Base-by-base conservation (phyloP, 2,329 filamentous ascomycete species). In the Leptographium wingfieldii region DNA sequence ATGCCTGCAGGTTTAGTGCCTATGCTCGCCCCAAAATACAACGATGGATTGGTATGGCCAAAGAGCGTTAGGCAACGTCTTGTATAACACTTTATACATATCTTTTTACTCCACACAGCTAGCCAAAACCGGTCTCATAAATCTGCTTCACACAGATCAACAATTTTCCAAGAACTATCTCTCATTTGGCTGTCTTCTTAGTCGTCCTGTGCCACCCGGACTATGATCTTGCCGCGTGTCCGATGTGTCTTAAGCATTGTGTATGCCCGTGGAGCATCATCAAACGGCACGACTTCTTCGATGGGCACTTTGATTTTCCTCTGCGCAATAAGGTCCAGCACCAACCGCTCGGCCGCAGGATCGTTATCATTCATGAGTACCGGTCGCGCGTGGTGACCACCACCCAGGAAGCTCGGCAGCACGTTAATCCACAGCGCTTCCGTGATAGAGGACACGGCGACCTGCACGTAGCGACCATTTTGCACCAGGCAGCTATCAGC, bases 221-320 rank as follows among this genome's bases (percentile, higher is more conserved):
- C 59, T 1, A 71, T 56, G 49, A 70, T 65, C 62, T 71, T 71
- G 0, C 68, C 69, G 5, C 51, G 55, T 0, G 60, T 57, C 9
- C 57, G 59, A 27, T 59, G 52, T 2, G 62, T 56, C 57, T 59
- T 61, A 31, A 64, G 60, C 59, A 65, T 65, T 27, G 49, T 57
- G 33, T 65, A 70, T 1, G 69, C 69, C 3, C 61, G 57, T 3
- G 63, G 65, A 2, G 63, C 67, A 1, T 68, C 60, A 0, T 65
- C 61, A 38, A 67, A 69, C 1, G 63, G 33, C 33, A 66, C 64
- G 14, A 48, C 61, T 31, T 61, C 59, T 40, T 70, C 68, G 9
- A 70, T 59, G 0, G 66, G 58, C 0, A 61, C 61, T 31, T 58
- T 65, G 3, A 70, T 40, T 55, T 68, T 67, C 16, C 68, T 67